A percentile compares a stretch with the other conserved stretches of the same genome.
phyloP scores from a whole-genome alignment of 331 rosid species.

The Stylosanthes scabra region DNA sequence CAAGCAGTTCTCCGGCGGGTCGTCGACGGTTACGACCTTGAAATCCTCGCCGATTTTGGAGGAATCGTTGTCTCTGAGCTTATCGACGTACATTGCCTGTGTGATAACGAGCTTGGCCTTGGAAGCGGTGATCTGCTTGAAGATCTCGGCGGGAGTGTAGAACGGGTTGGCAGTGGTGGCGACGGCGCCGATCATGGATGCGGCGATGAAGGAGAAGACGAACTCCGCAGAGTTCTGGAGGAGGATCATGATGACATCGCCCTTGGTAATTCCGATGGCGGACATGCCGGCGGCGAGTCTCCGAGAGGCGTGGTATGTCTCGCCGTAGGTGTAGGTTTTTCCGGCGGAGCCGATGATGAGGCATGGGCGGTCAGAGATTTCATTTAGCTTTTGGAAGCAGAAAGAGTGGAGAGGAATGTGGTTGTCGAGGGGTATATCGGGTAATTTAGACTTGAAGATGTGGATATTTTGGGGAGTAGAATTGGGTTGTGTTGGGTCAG shows the following conservation, averaged over 20 bases:
- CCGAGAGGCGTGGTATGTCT: slow-evolving; percentile 48
- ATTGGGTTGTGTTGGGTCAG: not conserved
- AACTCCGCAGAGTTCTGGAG: slow-evolving; percentile 82
- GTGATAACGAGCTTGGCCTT: slow-evolving; percentile 68
- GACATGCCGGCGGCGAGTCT: slow-evolving; percentile 64
- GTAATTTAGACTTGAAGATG: slow-evolving; percentile 61
- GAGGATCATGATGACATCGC: slow-evolving; percentile 81
- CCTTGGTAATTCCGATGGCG: slow-evolving; percentile 59
- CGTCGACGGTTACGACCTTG: slow-evolving; percentile 61
- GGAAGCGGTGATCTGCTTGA: slow-evolving; percentile 61
- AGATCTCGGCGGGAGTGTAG: slow-evolving; percentile 76
- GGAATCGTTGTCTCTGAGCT: slow-evolving; percentile 44
- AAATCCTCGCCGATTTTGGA: slow-evolving; percentile 49
- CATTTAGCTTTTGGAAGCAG: slow-evolving; percentile 57
- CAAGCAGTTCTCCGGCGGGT: slow-evolving; percentile 71
- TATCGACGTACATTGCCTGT: slow-evolving; percentile 66
- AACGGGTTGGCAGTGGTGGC: slow-evolving; percentile 83
- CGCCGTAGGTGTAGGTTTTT: slow-evolving; percentile 56
- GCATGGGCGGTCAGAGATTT: slow-evolving; percentile 61
- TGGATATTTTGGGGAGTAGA: slow-evolving; percentile 20
- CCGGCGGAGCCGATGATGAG: slow-evolving; percentile 75
- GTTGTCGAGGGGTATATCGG: slow-evolving; percentile 70
- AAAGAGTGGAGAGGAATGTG: slow-evolving; percentile 82
- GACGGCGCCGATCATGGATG: slow-evolving; percentile 83
- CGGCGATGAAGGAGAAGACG: slow-evolving; percentile 70